Percentiles rank a stretch among this genome's conserved stretches.
Conservation (phyloP, 768 basidiomycete species). For the Rhizopogon vinicolor region DNA sequence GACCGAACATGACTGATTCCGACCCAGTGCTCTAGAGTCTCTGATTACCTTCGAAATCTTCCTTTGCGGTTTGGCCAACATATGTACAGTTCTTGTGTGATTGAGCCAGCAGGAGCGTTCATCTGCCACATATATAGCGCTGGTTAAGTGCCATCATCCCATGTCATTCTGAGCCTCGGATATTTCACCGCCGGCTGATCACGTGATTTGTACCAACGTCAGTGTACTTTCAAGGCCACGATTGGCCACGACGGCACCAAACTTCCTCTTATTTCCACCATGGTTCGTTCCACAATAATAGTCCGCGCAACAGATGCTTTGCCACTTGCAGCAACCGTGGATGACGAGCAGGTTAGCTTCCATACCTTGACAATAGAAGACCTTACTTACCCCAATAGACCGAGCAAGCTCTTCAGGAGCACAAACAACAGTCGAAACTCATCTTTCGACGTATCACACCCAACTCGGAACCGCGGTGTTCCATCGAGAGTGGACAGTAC, state of each 20-base stretch:
- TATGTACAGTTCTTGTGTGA: too few species aligned
- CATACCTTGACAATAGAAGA: neutral
- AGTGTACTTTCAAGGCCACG: neutral
- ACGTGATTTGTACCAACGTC: conserved; percentile 3
- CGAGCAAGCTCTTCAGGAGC: conserved; percentile 90
- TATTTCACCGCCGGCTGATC: neutral
- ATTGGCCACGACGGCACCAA: neutral
- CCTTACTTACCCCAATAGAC: conserved; percentile 49
- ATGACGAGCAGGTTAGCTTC: conserved; percentile 83
- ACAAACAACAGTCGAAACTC: conserved; percentile 97
- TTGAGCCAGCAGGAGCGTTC: too few species aligned
- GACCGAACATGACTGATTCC: neutral
- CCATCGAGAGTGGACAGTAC: conserved; percentile 92
- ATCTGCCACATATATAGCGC: too few species aligned
- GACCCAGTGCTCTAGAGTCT: too few species aligned
- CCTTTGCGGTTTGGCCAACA: too few species aligned
- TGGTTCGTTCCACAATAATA: conserved; percentile 87
- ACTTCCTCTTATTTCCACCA: conserved; percentile 24
- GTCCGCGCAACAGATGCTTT: conserved; percentile 83
- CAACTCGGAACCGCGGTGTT: conserved; percentile 93
- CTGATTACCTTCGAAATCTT: neutral
- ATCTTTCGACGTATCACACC: conserved; percentile 92
- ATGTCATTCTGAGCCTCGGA: too few species aligned
- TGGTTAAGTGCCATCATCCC: too few species aligned
- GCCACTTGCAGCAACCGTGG: conserved; percentile 92